Conservation (phyloP, 768 basidiomycete species). For the Mycena crocata region DNA sequence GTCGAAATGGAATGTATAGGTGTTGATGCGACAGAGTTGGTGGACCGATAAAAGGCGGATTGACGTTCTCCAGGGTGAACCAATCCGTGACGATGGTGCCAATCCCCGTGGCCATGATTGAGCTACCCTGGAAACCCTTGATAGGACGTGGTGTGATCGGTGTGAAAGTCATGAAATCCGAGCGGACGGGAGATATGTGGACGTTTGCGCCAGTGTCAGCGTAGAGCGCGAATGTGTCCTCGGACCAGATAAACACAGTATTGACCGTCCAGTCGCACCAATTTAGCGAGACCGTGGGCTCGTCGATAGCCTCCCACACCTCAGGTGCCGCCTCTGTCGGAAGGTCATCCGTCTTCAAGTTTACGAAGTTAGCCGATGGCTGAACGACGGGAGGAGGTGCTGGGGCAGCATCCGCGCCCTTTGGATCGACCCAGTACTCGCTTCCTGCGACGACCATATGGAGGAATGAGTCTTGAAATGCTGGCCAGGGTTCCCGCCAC, state of each 20-base stretch:
- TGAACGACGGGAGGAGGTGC: neutral
- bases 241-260: too few relatives aligned
- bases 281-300: neutral
- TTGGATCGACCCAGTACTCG: neutral
- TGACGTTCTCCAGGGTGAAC: neutral
- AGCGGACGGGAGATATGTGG: neutral
- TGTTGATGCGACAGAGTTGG: neutral
- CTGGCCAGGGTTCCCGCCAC: too few relatives aligned
- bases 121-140: conserved; percentile 6
- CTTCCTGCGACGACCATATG: neutral
- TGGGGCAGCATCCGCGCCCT: neutral
- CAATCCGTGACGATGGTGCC: conserved; percentile 7
- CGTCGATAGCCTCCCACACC: neutral
- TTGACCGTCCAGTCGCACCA: neutral
- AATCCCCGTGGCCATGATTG: neutral
- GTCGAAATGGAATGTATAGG: conserved; percentile 5
- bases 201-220: neutral
- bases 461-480: neutral
- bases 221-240: neutral
- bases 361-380: neutral
- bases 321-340: neutral
- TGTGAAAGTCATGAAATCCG: neutral
- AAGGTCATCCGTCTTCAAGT: neutral
- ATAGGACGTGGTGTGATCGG: neutral
- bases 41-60: conserved; percentile 10